phyloP scores from a whole-genome alignment of 306 rosid genomes.

The Cercis canadensis region DNA sequence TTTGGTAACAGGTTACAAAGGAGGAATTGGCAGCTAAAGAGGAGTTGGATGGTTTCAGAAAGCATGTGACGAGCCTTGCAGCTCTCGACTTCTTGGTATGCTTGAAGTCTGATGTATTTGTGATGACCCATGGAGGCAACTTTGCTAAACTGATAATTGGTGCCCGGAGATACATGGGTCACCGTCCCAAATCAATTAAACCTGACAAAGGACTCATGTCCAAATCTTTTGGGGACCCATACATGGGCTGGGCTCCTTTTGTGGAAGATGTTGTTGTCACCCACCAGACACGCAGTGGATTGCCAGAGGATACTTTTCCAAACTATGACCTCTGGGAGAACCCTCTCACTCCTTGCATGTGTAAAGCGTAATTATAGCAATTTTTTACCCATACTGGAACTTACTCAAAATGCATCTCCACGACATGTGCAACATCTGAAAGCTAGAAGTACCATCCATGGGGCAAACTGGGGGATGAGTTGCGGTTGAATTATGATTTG shows the following conservation, averaged over 20 bases:
- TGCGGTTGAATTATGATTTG: slow-evolving; percentile 18
- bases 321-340: slow-evolving; percentile 97
- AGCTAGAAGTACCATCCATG: neutral
- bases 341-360: slow-evolving; percentile 98
- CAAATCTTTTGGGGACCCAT: slow-evolving; percentile 97
- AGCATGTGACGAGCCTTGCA: slow-evolving; percentile 97
- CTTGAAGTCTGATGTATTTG: slow-evolving; percentile 96
- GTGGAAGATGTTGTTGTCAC: slow-evolving; percentile 90
- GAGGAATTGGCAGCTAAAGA: slow-evolving; percentile 90
- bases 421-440: slow-evolving; percentile 28
- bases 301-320: slow-evolving; percentile 94
- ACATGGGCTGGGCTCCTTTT: slow-evolving; percentile 97
- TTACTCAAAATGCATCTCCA: slow-evolving; percentile 31
- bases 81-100: slow-evolving; percentile 98
- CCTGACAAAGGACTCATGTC: slow-evolving; percentile 99
- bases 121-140: slow-evolving; percentile 99
- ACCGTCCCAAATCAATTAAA: slow-evolving; percentile 87
- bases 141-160: slow-evolving; percentile 96
- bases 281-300: slow-evolving; percentile 87
- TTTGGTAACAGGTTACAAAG: slow-evolving; percentile 75
- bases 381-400: slow-evolving; percentile 31
- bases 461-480: neutral
- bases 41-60: slow-evolving; percentile 86
- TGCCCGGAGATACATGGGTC: slow-evolving; percentile 97
- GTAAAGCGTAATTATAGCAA: slow-evolving; percentile 68